Base-by-base conservation (phyloP, 805 yeast genomes). In the Cephaloascus albidus region DNA sequence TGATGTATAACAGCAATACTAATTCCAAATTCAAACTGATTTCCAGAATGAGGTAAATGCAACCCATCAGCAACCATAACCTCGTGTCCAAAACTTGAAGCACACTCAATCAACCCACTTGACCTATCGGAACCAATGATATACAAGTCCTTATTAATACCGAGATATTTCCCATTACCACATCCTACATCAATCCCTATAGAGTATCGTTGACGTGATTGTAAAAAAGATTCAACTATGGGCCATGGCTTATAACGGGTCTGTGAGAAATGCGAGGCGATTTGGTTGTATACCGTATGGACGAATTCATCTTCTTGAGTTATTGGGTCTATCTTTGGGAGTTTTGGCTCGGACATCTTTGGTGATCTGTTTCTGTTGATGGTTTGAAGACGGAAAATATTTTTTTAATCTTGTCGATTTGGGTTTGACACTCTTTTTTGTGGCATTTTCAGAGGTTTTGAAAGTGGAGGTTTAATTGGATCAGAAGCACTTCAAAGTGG, bases 201-300 rank as follows among this genome's bases (percentile, higher is more conserved):
- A 1, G 81, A 61, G 34, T 86, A 82, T 4, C 62, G 61, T 0
- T 54, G 43, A 49, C 75, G 73, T 1, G 58, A 48, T 10, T 49
- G 53, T 35, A 93, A 60, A 53, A 83, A 93, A 43, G 69, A 58
- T 38, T 85, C 85, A 19, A 93, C 98, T 17, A 88, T 78, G 5
- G 97, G 97, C 98, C 98, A 93, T 20, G 97, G 97, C 64, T 85
- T 90, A 61, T 89, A 93, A 36, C 98, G 61, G 0, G 98, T 93
- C 48, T 82, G 82, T 2, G 97, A 89, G 57, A 93, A 93, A 57
- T 93, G 98, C 8, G 80, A 49, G 0, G 98, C 97, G 20, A 93
- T 93, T 43, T 84, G 85, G 53, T 93, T 85, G 63, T 93, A 93
- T 10, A 93, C 95, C n/a, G 75, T 74, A 57, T 93, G 98, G 1